Evolutionary conservation across 148 eudicot genomes (phyloP), one percentile per base, ranked within the genome.

Genomic region (Rhododendron griersonianum): DNA sequence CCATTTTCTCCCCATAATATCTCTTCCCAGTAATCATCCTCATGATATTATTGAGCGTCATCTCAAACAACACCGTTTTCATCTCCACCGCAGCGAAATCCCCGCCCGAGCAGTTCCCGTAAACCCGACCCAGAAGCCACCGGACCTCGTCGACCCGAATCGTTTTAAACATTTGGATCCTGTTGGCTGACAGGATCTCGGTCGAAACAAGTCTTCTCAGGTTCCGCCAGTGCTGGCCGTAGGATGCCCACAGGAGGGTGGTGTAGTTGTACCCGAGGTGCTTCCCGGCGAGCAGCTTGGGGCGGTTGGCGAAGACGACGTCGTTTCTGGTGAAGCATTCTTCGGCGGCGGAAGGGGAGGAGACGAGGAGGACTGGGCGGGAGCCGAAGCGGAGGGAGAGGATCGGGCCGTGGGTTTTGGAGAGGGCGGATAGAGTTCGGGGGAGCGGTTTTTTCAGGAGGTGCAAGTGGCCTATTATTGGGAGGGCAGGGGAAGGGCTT

Each of bases 221-320:
- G 81, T 67, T 86, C 45, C 89, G 63, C 91, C 91, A 87, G 81
- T 63, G 51, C 10, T 59, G 75, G 79, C 74, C 89, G 73, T 89
- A 87, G 28, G 89, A 59, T 4, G 86, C 37, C 85, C 81, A 83
- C 0, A 28, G 80, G 39, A 77, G 3, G 73, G 85, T 84, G 55
- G 80, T 53, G 78, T 87, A 78, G 84, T 88, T 81, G 75, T 86
- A 84, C 2, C 86, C 87, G 3, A 90, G 78, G n/a, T n/a, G n/a
- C n/a, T n/a, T n/a, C n/a, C n/a, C n/a, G n/a, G n/a, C n/a, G n/a
- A n/a, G n/a, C n/a, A n/a, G n/a, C n/a, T n/a, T n/a, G n/a, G n/a
- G n/a, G n/a, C n/a, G n/a, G n/a, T n/a, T n/a, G n/a, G n/a, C n/a
- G n/a, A n/a, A n/a, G n/a, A n/a, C n/a, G n/a, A n/a, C n/a, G n/a